A percentile compares a stretch with the other conserved stretches of the same genome.
These are phyloP conservation scores for Pittosporum tobira DNA, from an alignment of 129 eudicot genomes.

Conservation along the genomic window DNA sequence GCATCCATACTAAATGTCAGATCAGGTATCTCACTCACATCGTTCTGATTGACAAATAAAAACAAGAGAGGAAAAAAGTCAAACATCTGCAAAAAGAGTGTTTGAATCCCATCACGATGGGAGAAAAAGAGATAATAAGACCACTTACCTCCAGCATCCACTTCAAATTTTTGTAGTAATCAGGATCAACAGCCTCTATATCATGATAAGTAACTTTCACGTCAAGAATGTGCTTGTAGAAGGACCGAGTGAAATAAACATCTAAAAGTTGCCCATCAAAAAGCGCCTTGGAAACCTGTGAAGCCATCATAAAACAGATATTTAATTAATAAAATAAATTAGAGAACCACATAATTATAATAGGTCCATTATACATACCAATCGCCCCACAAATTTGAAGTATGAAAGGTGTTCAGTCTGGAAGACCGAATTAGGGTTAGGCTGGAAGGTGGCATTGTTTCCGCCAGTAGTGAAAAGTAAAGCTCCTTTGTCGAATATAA, in stretches of 20 bases:
- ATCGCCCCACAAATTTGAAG: slow-evolving; percentile 97
- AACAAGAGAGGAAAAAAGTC: not conserved
- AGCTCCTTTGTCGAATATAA: slow-evolving; percentile 95
- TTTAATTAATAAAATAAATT: not conserved
- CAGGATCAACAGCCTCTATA: slow-evolving; percentile 99
- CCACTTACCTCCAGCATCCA: slow-evolving; percentile 91
- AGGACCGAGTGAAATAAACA: slow-evolving; percentile 93
- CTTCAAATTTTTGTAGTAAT: slow-evolving; percentile 89
- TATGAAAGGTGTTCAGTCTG: slow-evolving; percentile 97
- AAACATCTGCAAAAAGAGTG: not conserved
- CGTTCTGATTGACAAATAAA: slow-evolving; percentile 52
- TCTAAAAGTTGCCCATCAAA: slow-evolving; percentile 93
- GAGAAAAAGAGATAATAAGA: not conserved
- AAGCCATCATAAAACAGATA: not conserved
- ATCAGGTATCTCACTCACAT: slow-evolving; percentile 84
- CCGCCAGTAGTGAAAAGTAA: slow-evolving; percentile 95
- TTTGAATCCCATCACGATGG: not conserved
- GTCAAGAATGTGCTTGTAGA: slow-evolving; percentile 94
- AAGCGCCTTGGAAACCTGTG: slow-evolving; percentile 91
- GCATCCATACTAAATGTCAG: slow-evolving; percentile 99
- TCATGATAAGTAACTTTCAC: slow-evolving; percentile 99
- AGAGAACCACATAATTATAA: not conserved
- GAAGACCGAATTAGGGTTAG: slow-evolving; percentile 95
- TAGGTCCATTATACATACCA: slow-evolving; percentile 40
- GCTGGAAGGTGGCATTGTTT: slow-evolving; percentile 92